Evolutionary conservation across 176 grass and related monocot species (phyloP), one percentile per base, ranked within the genome.

Genomic region (Eragrostis curvula): DNA sequence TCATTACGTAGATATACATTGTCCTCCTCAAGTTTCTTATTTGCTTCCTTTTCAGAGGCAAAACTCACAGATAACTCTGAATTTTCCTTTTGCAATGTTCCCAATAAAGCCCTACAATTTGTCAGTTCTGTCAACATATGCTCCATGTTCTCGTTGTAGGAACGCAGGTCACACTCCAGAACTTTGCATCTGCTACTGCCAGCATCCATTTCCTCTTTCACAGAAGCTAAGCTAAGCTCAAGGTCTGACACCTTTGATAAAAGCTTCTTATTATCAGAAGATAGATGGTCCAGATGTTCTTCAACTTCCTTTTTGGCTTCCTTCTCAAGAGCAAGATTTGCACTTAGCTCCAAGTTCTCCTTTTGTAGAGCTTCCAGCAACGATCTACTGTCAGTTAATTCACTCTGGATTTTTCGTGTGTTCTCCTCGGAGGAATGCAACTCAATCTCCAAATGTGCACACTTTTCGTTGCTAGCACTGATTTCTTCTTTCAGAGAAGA

Each of bases 311-410:
- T 92, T 70, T 83, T 86, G 66, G 70, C 57, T 79, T 92, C 87
- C 83, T 82, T 90, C 76, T 92, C 81, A 47, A 80, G 87, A 68
- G 72, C 40, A 69, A 94, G 75, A 70, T 63, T 90, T 73, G 39
- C 60, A 68, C 18, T 81, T 74, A 94, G 78, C 45, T 88, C 89
- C 44, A 78, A 36, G 66, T 88, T 93, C 73, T 95, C 87, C 47
- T 87, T 90, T 75, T 91, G 86, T 71, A 91, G 82, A 85, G 61
- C 83, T 75, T 93, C 89, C 83, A 91, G 45, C 13, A 70, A 85
- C 66, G 53, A 52, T 78, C 52, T 81, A 82, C 81, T 88, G 41
- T 69, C 53, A 84, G 68, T 72, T 89, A 89, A 88, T 66, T 95
- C 89, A 74, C 59, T 79, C 65, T 73, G 80, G 28, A 80, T 73